Base-by-base conservation (phyloP, 345 rosid species). In the Hibiscus trionum region DNA sequence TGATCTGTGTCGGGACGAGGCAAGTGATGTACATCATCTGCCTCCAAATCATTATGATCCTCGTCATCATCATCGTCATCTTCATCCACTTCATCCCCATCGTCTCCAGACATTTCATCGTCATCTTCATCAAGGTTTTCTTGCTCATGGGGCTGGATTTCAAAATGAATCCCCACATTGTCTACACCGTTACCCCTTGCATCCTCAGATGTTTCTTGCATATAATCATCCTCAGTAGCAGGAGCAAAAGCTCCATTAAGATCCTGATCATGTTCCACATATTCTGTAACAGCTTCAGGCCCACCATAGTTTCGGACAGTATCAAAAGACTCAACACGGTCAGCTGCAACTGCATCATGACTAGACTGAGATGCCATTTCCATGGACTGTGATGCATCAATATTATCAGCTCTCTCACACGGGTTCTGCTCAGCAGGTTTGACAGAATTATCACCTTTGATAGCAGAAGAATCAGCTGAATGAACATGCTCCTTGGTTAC, bases 181-280 rank as follows among this genome's bases (percentile, higher is more conserved):
- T 87, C 95, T 27, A 88, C 79, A 58, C 86, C 91, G 78, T 90
- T 94, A 86, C 80, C 95, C 82, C 93, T 82, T 31, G 77, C 82
- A 76, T 87, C 96, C 80, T 87, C 98, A 26, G 90, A 80, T 71
- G 85, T 86, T 75, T 88, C 98, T 79, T 87, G 98, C 98, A 90
- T 91, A 76, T 82, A 90, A 66, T 94, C 96, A 73, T 88, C 96
- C 83, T 88, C 97, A 27, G 86, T 76, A 71, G 81, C 81, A 61
- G 87, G 85, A 63, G 82, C 83, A 84, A 89, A 91, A 72, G 91
- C 90, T 63, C 76, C 91, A 85, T 87, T 90, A 70, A 90, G 82
- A 79, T 94, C 98, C 81, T 90, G 96, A 69, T 87, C 98, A 70
- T 91, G 97, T 69, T 94, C 98, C 97, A 91, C 87, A 79, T 94